A percentile compares a stretch with the other conserved stretches of the same genome.
Evolutionary conservation across 306 rosid species (phyloP).

Genomic region (Cucurbita moschata): DNA sequence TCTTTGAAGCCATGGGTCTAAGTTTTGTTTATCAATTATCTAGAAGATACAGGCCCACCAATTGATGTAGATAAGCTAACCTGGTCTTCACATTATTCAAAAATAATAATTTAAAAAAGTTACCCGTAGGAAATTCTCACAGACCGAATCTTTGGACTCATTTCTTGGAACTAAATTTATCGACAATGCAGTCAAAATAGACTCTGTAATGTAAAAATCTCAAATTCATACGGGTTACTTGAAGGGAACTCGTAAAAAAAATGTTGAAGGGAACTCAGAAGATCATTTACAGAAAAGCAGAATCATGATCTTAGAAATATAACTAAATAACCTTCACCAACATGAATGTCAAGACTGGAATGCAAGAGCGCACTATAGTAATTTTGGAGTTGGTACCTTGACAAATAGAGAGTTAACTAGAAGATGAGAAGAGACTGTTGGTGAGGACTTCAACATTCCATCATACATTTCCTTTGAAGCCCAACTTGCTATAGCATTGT

Average conservation of each 20-base stretch:
- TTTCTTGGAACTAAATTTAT: neutral
- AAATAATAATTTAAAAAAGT: neutral
- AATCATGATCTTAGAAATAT: neutral
- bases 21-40: neutral
- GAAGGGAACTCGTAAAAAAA: neutral
- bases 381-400: slow-evolving; percentile 30
- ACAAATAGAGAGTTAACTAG: slow-evolving; percentile 71
- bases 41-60: neutral
- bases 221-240: neutral
- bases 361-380: neutral
- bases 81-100: neutral
- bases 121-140: neutral
- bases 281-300: neutral
- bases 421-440: slow-evolving; percentile 55
- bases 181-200: neutral
- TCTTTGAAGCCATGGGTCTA: neutral
- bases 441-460: slow-evolving; percentile 51
- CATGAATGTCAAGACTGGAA: neutral
- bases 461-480: slow-evolving; percentile 83
- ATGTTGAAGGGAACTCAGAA: neutral
- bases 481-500: slow-evolving; percentile 75
- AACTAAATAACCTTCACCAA: neutral
- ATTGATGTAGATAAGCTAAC: neutral
- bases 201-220: neutral
- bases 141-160: neutral